Base-by-base conservation (phyloP, 2,329 filamentous ascomycete species). In the Penicillium capsulatum region DNA sequence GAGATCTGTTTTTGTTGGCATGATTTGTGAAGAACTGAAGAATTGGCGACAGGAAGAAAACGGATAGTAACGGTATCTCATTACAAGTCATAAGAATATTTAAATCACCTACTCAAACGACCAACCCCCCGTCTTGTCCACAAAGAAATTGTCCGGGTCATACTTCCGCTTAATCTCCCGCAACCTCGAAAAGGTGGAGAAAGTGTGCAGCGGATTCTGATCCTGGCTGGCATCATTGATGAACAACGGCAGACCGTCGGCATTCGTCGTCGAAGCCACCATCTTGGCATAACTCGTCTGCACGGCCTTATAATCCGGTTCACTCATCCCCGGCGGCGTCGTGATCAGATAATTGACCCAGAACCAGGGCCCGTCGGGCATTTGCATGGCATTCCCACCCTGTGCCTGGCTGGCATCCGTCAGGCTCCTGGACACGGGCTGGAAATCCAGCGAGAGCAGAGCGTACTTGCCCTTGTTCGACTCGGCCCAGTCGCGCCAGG, bases 141-240 rank as follows among this genome's bases (percentile, higher is more conserved):
- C 47, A 34, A 60, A 57, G 38, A 58, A 57, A 17, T 47, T 42
- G 35, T 66, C 52, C 0, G 68, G 66, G 38, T 71, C 68, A 28
- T 67, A 60, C 45, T 58, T 56, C 44, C 56, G 56, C 59, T 71
- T 70, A 19, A 70, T 55, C 36, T 50, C 46, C 33, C 57, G 51
- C 36, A 71, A 42, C 42, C 53, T 56, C 6, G 43, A 26, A 31
- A 63, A 68, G 14, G 53, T 60, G 9, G 62, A 51, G 36, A 60
- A 60, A 13, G 56, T 53, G 13, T 51, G 40, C 32, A 59, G 29
- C 3, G 57, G 54, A 11, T 55, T 41, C 37, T 60, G 56, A 32
- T 60, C 57, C 16, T 36, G 15, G 24, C 14, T 73, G 63, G 58
- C 57, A 50, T 60, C 58, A 36, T 60, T 60, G 8, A 60, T 52